Base-by-base conservation (phyloP, 495 filamentous ascomycete species). In the Lindgomyces ingoldianus region DNA sequence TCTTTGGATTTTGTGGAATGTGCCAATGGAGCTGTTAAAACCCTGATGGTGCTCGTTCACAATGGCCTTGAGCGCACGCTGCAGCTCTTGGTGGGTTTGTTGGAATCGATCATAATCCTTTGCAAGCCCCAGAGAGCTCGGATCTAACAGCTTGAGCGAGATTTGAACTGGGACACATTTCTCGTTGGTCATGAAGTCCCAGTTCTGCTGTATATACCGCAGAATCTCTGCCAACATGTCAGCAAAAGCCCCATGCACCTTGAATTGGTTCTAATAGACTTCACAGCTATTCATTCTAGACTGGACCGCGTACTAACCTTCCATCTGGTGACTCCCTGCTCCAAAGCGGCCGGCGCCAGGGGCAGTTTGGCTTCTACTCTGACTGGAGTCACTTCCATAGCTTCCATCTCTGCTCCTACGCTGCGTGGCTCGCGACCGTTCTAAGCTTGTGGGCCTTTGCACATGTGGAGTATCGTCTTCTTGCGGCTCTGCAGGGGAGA, bases 21-120 rank as follows among this genome's bases (percentile, higher is more conserved):
- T 96, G 73, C 94, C 95, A 58, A 99, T 98, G 42, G 92, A 96
- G 76, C 91, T 97, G 74, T 97, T 99, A 81, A 99, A 99, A 29
- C 92, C 94, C 75, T 99, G 94, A 69, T 98, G 93, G 72, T 99
- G 93, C 77, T 98, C 93, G 75, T 99, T 96, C 51, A 99, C 94
- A 72, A 99, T 96, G 48, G 88, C 85, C 75, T 96, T 96, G 60
- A 99, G 79, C 2, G 95, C 92, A 70, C 85, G 86, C 73, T 99
- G 94, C 21, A 99, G 84, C 68, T 91, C 85, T 66, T 85, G 78
- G 72, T 96, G 91, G 54, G 90, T 90, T 44, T 86, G 80, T 69
- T 90, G 81, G 73, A 98, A 98, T 49, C 89, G 83, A 51, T 83
- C 84, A 73, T 96, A 91, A 65, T 93, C 89, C 72, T 90, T 85